These are phyloP conservation scores for Raddia guianensis DNA, from an alignment of 176 grass and related monocot species.

Conservation along the genomic window DNA sequence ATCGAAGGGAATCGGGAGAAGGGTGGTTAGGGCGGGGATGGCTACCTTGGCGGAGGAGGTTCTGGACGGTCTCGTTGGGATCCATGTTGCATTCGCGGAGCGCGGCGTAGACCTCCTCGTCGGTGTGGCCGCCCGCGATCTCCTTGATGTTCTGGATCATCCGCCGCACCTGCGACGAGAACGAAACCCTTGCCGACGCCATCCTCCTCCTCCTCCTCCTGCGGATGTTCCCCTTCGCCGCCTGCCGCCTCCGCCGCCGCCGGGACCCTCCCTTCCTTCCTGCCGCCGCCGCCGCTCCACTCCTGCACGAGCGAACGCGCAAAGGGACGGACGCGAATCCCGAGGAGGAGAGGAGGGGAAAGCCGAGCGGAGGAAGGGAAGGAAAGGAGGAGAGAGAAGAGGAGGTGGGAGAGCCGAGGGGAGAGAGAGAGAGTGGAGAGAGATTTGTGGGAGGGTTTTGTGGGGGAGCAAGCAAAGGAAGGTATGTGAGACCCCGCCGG, in stretches of 20 bases:
- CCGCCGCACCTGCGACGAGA: slow-evolving; percentile 60
- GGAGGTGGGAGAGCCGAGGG: slow-evolving; percentile 1
- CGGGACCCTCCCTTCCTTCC: background rate
- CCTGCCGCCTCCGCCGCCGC: background rate
- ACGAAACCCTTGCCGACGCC: slow-evolving; percentile 65
- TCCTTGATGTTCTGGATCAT: slow-evolving; percentile 88
- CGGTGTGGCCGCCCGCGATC: slow-evolving; percentile 80
- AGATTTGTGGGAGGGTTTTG: slow-evolving; percentile 43
- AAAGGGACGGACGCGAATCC: slow-evolving; percentile 17
- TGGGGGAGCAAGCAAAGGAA: background rate
- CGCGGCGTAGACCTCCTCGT: slow-evolving; percentile 94
- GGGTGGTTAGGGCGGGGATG: background rate
- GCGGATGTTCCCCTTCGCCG: background rate
- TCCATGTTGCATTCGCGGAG: slow-evolving; percentile 95
- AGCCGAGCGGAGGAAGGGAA: slow-evolving; percentile 15
- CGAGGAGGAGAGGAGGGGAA: background rate
- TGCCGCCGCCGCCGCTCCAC: background rate
- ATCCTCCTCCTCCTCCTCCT: slow-evolving; percentile 38
- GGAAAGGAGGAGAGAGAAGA: background rate
- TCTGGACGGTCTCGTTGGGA: slow-evolving; percentile 90
- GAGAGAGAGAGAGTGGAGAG: slow-evolving; percentile 12
- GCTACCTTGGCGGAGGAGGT: slow-evolving; percentile 84
- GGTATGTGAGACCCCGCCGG: background rate
- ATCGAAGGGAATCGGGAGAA: slow-evolving; percentile 7
- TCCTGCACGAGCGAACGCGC: slow-evolving; percentile 22